A percentile compares a stretch with the other conserved stretches of the same genome.
Evolutionary conservation across 208 protist genomes (phyloP).

Genomic region (Porcisia deanei): DNA sequence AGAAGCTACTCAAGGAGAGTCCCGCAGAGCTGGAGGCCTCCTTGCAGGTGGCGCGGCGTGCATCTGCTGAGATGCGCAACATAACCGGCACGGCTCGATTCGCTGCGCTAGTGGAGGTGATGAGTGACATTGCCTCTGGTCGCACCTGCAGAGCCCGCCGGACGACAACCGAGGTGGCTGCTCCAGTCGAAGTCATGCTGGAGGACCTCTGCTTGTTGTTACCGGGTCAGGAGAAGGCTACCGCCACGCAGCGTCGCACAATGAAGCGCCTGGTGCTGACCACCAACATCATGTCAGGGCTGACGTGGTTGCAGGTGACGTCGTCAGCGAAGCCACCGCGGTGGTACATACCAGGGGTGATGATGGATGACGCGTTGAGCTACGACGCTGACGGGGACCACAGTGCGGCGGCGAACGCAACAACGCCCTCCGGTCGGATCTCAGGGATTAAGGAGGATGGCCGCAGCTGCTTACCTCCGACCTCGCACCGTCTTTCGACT

Average conservation of each 20-base stretch:
- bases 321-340: conserved; percentile 54
- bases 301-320: conserved; percentile 54
- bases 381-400: not conserved
- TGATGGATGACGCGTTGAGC: conserved; percentile 9
- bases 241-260: conserved; percentile 40
- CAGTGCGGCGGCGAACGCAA: not conserved
- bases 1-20: conserved; percentile 80
- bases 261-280: conserved; percentile 66
- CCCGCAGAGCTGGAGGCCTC: conserved; percentile 58
- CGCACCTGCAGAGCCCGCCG: conserved; percentile 51
- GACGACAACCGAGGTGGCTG: conserved; percentile 41
- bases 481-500: not conserved
- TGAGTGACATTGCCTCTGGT: conserved; percentile 61
- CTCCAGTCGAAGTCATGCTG: conserved; percentile 60
- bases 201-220: conserved; percentile 58
- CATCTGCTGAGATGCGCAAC: conserved; percentile 26
- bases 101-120: conserved; percentile 61
- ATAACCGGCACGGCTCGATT: conserved; percentile 46
- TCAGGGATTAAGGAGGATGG: not conserved
- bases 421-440: not conserved
- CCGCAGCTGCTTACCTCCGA: not conserved
- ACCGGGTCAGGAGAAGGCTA: conserved; percentile 26
- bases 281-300: conserved; percentile 43
- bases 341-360: conserved; percentile 63
- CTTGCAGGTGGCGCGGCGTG: conserved; percentile 44